Evolutionary conservation across 345 rosid species (phyloP), one percentile per base, ranked within the genome.

Genomic region (Aquilaria malaccensis): DNA sequence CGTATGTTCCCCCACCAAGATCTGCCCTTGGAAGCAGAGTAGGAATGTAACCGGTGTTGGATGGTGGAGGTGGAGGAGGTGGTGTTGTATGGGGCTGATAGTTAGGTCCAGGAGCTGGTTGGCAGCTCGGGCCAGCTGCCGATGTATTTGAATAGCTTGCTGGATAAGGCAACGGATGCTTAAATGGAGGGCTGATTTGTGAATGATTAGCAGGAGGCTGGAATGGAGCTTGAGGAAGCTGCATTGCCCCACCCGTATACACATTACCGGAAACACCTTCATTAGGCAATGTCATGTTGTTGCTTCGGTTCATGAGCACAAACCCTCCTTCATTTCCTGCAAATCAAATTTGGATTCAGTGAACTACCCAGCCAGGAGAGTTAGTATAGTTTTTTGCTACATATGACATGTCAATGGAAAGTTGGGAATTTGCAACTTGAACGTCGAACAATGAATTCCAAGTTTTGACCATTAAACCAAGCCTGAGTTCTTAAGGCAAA

Each of bases 291-390:
- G 65, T 55, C 55, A 61, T 55, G 9, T 72, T 62, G 46, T 72
- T 68, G 60, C 66, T 60, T 74, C 30, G 74, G 48, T 77, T 76
- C 71, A 63, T 57, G 62, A 79, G 80, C 67, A 67, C 53, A 12
- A 84, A 51, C 56, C 83, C 96, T 60, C 77, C 91, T 32, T 75
- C 69, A 60, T 76, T 61, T 41, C 81, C 91, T 85, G 82, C 9
- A 43, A 67, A 67, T 58, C 11, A 58, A 66, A 64, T 9, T 52
- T 58, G 13, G 63, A 65, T 43, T 31, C 43, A 43, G 10, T n/a
- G 37, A 49, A 22, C 22, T 22, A 22, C 22, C 22, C 22, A 22
- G 43, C 43, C 43, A 37, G 7, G 7, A 9, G 7, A 37, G 7
- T 1, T 37, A 37, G 43, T 9, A 37, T 4, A 37, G 43, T 37